Evolutionary conservation across 2,329 filamentous ascomycete species (phyloP).

Genomic region (Ophiocordyceps camponoti-rufipedis): DNA sequence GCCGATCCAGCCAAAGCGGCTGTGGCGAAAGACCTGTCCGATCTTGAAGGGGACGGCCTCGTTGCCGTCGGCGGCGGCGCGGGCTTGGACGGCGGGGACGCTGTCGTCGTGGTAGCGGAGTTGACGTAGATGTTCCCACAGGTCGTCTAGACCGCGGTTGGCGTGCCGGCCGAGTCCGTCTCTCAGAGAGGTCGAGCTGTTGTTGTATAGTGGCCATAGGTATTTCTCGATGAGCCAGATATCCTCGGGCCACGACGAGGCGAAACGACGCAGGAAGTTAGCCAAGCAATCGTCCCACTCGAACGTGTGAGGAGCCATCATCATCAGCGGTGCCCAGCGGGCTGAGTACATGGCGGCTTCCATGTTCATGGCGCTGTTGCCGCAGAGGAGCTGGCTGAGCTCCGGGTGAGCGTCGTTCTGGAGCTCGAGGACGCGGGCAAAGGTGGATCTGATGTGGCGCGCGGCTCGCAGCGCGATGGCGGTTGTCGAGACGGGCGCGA

Average conservation of each 20-base stretch:
- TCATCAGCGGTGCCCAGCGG: conserved; percentile 50
- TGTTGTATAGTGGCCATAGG: conserved; percentile 39
- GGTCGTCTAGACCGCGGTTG: conserved; percentile 10
- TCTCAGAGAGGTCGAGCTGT: conserved; percentile 15
- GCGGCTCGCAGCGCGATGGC: conserved; percentile 54
- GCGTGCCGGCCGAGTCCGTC: conserved; percentile 10
- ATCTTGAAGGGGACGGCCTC: conserved; percentile 35
- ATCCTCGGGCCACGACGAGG: conserved; percentile 37
- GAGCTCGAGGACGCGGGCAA: conserved; percentile 10
- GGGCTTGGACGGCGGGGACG: conserved; percentile 15
- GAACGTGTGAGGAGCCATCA: conserved; percentile 26
- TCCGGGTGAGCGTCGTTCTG: conserved; percentile 10
- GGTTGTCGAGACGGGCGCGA: conserved; percentile 44
- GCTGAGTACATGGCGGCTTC: conserved; percentile 50
- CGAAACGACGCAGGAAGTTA: conserved; percentile 35
- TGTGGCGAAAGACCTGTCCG: conserved; percentile 73
- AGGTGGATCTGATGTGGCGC: conserved; percentile 66
- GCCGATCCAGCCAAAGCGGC: conserved; percentile 59
- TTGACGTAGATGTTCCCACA: conserved; percentile 11
- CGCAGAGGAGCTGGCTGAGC: conserved; percentile 16
- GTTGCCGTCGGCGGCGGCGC: conserved; percentile 8
- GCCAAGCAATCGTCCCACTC: conserved; percentile 45
- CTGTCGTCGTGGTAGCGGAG: conserved; percentile 26
- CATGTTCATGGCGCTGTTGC: conserved; percentile 22
- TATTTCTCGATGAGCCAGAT: conserved; percentile 51